Conservation (phyloP, 2,329 filamentous ascomycete genomes). For the Pseudogymnoascus sp. region DNA sequence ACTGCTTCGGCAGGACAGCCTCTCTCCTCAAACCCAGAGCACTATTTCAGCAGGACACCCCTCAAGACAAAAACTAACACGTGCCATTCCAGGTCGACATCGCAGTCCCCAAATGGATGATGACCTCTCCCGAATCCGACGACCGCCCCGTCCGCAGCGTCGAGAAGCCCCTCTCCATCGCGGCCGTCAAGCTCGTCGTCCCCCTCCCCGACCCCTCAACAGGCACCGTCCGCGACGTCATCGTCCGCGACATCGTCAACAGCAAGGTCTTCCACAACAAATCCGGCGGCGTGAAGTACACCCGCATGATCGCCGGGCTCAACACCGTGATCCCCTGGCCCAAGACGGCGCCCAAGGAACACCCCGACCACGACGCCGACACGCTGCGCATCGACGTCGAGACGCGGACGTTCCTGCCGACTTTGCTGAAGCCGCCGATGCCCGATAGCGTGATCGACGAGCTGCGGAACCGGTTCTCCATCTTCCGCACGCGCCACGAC, state of each 20-base stretch:
- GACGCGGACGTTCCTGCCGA: slow-evolving; percentile 68
- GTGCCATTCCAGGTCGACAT: slow-evolving; percentile 32
- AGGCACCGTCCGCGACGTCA: slow-evolving; percentile 61
- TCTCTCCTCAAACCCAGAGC: not conserved
- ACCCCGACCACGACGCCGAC: slow-evolving; percentile 55
- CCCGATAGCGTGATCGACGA: slow-evolving; percentile 75
- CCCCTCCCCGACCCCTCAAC: slow-evolving; percentile 61
- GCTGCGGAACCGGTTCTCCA: slow-evolving; percentile 73
- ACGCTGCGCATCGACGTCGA: slow-evolving; percentile 73
- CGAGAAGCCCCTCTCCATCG: slow-evolving; percentile 56
- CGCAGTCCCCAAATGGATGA: slow-evolving; percentile 35
- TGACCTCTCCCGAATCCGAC: slow-evolving; percentile 31
- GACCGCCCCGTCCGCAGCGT: slow-evolving; percentile 38
- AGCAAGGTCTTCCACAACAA: slow-evolving; percentile 44
- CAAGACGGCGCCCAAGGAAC: slow-evolving; percentile 40
- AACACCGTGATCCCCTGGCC: slow-evolving; percentile 75
- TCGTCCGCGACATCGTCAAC: slow-evolving; percentile 65
- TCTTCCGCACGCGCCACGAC: slow-evolving; percentile 75
- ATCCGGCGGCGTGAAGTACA: slow-evolving; percentile 42
- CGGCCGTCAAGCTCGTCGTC: slow-evolving; percentile 73
- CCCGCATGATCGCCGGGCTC: slow-evolving; percentile 60
- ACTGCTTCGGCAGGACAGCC: not conserved
- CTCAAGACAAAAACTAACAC: not conserved
- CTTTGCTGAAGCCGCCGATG: slow-evolving; percentile 69
- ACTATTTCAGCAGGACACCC: not conserved